Conservation (phyloP, 306 rosid species). For the Lathyrus sativus region DNA sequence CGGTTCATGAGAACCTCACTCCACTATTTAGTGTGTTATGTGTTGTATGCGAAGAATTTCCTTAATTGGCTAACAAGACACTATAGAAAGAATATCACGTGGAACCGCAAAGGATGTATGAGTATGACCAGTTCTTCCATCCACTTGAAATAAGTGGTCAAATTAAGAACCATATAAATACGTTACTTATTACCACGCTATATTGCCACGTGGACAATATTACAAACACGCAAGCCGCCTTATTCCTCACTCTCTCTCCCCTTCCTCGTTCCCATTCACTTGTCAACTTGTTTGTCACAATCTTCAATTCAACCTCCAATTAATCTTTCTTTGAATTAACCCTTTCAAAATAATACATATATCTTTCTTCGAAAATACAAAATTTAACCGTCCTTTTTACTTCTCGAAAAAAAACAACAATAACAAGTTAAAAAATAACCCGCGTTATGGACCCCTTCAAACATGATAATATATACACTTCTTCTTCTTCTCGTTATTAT, state of each 20-base stretch:
- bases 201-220: conserved; percentile 41
- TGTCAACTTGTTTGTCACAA: conserved; percentile 10
- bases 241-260: background rate
- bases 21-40: no score
- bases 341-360: background rate
- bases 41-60: no score
- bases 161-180: background rate
- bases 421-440: background rate
- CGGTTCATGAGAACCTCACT: no score
- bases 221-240: conserved; percentile 31
- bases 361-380: conserved; percentile 27
- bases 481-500: background rate
- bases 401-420: background rate
- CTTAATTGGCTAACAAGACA: background rate
- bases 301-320: conserved; percentile 36
- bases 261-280: conserved; percentile 35
- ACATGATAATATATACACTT: background rate
- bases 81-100: background rate
- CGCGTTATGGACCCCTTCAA: conserved; percentile 34
- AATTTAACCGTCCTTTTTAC: conserved; percentile 23
- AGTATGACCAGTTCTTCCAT: conserved; percentile 19
- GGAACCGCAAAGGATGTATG: background rate
- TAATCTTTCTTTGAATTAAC: conserved; percentile 22
- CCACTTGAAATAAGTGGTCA: background rate
- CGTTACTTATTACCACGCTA: conserved; percentile 16